These are phyloP conservation scores for Angomonas deanei DNA, from an alignment of 208 protist genomes.

Conservation along the genomic window DNA sequence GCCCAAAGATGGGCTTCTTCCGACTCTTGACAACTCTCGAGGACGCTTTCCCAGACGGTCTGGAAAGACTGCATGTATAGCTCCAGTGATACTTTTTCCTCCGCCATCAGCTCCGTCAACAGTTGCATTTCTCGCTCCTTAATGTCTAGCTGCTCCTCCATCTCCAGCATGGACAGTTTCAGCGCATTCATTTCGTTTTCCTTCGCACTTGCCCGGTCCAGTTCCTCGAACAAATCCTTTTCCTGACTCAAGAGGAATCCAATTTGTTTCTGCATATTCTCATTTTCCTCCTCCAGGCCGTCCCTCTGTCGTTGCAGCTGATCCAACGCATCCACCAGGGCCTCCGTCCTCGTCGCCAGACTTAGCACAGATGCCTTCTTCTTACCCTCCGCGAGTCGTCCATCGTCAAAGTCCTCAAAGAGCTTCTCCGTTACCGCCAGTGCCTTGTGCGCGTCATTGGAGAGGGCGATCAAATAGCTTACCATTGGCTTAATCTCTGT, in stretches of 20 bases:
- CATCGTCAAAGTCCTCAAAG: neutral
- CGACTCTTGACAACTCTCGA: neutral
- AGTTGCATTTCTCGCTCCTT: constrained; percentile 3
- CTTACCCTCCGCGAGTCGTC: neutral
- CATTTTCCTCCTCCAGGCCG: neutral
- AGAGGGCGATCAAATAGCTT: neutral
- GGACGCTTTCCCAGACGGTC: neutral
- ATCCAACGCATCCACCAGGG: neutral
- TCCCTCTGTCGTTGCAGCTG: neutral
- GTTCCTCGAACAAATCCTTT: neutral
- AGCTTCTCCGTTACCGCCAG: neutral
- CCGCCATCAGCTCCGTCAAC: neutral
- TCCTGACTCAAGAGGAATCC: neutral
- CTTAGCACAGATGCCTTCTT: neutral
- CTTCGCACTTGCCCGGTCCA: neutral
- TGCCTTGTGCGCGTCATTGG: neutral
- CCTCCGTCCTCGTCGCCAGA: neutral
- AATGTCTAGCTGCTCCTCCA: neutral
- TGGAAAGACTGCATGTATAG: neutral
- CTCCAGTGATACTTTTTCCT: neutral
- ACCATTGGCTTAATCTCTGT: neutral
- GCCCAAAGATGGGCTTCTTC: neutral
- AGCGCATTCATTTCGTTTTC: neutral
- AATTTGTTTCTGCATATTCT: neutral
- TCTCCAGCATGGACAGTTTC: neutral